Base-by-base conservation (phyloP, 371 early-diverging fungal species). In the Mortierella polycephala region DNA sequence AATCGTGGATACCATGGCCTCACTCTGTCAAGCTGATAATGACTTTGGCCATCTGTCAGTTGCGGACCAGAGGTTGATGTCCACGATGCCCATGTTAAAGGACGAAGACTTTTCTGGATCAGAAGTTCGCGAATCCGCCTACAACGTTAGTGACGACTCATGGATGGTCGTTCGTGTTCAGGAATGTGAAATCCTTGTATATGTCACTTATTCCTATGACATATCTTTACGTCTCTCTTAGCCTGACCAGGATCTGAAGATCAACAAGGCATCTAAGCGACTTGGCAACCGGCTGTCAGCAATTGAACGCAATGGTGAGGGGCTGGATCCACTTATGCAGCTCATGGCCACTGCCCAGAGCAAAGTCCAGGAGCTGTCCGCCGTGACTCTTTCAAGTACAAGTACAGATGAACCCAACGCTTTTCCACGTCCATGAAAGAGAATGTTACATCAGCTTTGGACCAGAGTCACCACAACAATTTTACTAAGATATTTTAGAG, bases 211-310 rank as follows among this genome's bases (percentile, higher is more conserved):
- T 7, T 20, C 7, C 21, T 40, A 13, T 2, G 1, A 30, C 20
- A 21, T 62, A 23, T 53, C 12, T 59, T 23, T 21, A n/a, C 20
- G 13, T n/a, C 42, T 51, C 52, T 11, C 14, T 7, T 60, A 76
- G 76, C 76, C 76, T 9, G 71, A 76, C 39, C 71, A 71, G 41
- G 76, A 76, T 49, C 45, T 63, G 30, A 70, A 45, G 21, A 76
- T 76, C n/a, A 76, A 76, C 68, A 76, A 67, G 23, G 52, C 63
- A n/a, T 76, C 76, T 13, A 76, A 76, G 60, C 62, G 76, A 8
- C 21, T 76, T 14, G 71, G 76, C 8, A 62, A 11, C 44, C 71
- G 71, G 39, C 49, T 76, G n/a, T 58, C 71, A 1, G 45, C 60
- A 7, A 60, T 76, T 45, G 76, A 76, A 49, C 60, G 46, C n/a